Evolutionary conservation across 371 early-diverging fungal genomes (phyloP), one percentile per base, ranked within the genome.

Genomic region (Mucor sp.): DNA sequence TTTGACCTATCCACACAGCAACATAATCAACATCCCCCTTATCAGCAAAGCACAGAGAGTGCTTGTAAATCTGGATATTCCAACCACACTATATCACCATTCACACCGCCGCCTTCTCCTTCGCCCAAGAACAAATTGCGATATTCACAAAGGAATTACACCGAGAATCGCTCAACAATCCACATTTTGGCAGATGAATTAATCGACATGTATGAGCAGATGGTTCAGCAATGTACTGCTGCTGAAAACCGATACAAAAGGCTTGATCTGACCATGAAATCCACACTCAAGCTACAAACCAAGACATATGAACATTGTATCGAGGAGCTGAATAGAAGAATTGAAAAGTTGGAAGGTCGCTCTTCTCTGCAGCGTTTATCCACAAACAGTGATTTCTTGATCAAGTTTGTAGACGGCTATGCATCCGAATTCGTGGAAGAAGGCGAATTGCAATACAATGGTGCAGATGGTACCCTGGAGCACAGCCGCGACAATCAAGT

Each of bases 201-300:
- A 11, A 62, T 32, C 21, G 50, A 50, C 21, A 47, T 62, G 62
- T 50, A 33, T 35, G 48, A 50, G 14, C 28, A 61, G 11, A 14
- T 32, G 1, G 44, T 61, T 6, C 41, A 61, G 17, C 61, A 61
- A 61, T 61, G 47, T 4, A 61, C 23, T 32, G 32, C 47, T 17
- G 44, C 47, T 43, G 61, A 61, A 61, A 43, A 23, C 5, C 43
- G 47, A 1, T 47, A 19, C 28, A 61, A 47, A 61, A 61, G 32
- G n/a, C 30, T 47, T n/a, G 61, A 61, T 8, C 2, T 23, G 25
- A 28, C 43, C 15, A 61, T 27, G 17, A 61, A 44, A 41, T 43
- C 30, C 0, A 30, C 47, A 8, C 1, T 61, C 5, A 43, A 27
- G 25, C n/a, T 61, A 12, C 61, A 61, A 19, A 28, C 47, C 15